Evolutionary conservation across 2,329 filamentous ascomycete species (phyloP).

Genomic region (Aspergillus pseudotamarii): DNA sequence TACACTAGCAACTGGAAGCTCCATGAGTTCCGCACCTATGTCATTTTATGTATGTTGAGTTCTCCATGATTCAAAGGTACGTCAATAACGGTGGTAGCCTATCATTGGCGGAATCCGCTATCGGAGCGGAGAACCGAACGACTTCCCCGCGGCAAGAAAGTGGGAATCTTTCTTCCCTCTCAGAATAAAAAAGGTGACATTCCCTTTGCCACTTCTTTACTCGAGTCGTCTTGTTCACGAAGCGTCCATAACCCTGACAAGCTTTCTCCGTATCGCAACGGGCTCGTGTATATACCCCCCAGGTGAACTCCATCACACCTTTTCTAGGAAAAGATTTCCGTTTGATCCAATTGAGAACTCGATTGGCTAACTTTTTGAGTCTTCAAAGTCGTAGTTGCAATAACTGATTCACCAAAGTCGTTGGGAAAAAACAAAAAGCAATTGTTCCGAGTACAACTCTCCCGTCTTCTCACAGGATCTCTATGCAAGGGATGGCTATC

Average conservation of each 20-base stretch:
- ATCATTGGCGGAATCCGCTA: neutral
- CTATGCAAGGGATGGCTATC: slow-evolving; percentile 29
- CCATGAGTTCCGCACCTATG: neutral
- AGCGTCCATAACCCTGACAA: neutral
- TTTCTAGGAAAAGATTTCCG: neutral
- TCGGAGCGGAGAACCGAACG: slow-evolving; percentile 2
- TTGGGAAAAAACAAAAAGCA: slow-evolving; percentile 4
- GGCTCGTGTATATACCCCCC: neutral
- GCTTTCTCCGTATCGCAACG: neutral
- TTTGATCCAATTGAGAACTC: neutral
- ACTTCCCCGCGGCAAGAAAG: slow-evolving; percentile 4
- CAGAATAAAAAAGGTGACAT: neutral
- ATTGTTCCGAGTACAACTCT: slow-evolving; percentile 32
- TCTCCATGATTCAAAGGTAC: neutral
- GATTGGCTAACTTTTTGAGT: slow-evolving; percentile 11
- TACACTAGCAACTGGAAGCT: neutral
- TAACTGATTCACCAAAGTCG: slow-evolving; percentile 7
- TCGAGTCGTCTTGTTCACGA: neutral
- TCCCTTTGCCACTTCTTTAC: neutral
- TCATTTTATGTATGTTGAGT: neutral
- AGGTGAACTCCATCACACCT: slow-evolving; percentile 1
- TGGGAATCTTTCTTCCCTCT: slow-evolving; percentile 1
- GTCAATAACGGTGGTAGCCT: neutral
- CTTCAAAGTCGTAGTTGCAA: slow-evolving; percentile 10
- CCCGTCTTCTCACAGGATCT: slow-evolving; percentile 21